Evolutionary conservation across 257 asterid species (phyloP).

Genomic region (Scutellaria barbata): DNA sequence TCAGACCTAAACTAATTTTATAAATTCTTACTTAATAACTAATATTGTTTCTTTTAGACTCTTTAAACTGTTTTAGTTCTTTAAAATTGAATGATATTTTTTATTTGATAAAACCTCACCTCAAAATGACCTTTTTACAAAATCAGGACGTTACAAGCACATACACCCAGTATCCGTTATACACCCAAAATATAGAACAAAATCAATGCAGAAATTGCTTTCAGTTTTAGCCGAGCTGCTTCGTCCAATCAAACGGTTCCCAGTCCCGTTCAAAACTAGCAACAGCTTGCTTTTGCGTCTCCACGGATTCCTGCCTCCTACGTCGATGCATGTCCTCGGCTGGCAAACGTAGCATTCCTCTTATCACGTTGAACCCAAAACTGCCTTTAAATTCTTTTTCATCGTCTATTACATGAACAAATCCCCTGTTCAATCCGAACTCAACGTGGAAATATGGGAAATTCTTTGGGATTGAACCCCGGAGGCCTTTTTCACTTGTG

Average conservation of each 20-base stretch:
- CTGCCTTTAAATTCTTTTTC: constrained; percentile 74
- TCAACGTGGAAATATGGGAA: constrained; percentile 97
- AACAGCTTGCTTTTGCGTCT: constrained; percentile 70
- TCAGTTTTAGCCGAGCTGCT: constrained; percentile 47
- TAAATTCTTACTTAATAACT: too few species aligned
- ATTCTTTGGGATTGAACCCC: constrained; percentile 87
- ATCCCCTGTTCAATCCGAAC: constrained; percentile 80
- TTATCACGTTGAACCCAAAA: constrained; percentile 76
- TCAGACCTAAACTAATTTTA: too few species aligned
- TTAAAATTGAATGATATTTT: too few species aligned
- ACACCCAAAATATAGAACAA: neutral
- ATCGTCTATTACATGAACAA: constrained; percentile 93
- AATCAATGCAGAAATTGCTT: neutral
- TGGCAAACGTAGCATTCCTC: constrained; percentile 82
- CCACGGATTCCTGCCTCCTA: constrained; percentile 68
- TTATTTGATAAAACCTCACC: too few species aligned
- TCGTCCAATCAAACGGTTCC: constrained; percentile 93
- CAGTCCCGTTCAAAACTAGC: constrained; percentile 66
- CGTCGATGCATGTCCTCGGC: constrained; percentile 92
- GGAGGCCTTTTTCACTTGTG: constrained; percentile 82
- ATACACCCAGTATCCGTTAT: too few species aligned
- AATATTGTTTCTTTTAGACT: too few species aligned
- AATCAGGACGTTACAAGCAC: too few species aligned
- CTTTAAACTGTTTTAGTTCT: too few species aligned
- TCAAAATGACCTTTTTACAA: too few species aligned